Conservation (phyloP, 2,329 filamentous ascomycete species). For the Trichoderma pleuroti region DNA sequence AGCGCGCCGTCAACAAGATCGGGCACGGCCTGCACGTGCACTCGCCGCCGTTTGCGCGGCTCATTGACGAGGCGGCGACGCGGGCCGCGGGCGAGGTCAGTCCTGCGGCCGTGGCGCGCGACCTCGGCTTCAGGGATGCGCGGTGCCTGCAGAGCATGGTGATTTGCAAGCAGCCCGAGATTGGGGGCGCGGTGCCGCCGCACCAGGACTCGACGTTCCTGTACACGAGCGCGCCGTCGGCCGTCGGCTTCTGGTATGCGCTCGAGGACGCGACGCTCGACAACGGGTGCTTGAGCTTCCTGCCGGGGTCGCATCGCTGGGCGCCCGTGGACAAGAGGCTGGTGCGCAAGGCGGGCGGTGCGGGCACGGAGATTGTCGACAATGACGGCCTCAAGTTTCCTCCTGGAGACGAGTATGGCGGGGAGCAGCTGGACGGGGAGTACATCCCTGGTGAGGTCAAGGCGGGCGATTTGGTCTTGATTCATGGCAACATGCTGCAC, state of each 20-base stretch:
- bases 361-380: conserved; percentile 66
- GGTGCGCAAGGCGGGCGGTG: conserved; percentile 56
- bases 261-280: conserved; percentile 82
- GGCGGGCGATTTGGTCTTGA: conserved; percentile 84
- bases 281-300: conserved; percentile 88
- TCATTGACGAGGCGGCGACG: conserved; percentile 49
- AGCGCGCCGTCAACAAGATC: conserved; percentile 84
- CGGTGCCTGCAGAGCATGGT: conserved; percentile 89
- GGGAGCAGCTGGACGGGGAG: conserved; percentile 41
- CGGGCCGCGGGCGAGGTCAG: conserved; percentile 32
- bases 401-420: conserved; percentile 45
- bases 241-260: conserved; percentile 96
- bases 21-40: conserved; percentile 72
- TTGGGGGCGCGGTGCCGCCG: conserved; percentile 83
- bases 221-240: conserved; percentile 83
- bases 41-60: conserved; percentile 61
- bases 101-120: conserved; percentile 62
- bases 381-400: conserved; percentile 67
- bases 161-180: conserved; percentile 97
- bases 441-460: conserved; percentile 85
- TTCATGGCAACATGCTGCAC: conserved; percentile 93
- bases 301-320: conserved; percentile 74
- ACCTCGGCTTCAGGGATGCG: conserved; percentile 72
- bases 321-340: conserved; percentile 70
- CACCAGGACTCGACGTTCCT: conserved; percentile 93